Conservation (phyloP, 2,329 filamentous ascomycete species). For the Colletotrichum truncatum region DNA sequence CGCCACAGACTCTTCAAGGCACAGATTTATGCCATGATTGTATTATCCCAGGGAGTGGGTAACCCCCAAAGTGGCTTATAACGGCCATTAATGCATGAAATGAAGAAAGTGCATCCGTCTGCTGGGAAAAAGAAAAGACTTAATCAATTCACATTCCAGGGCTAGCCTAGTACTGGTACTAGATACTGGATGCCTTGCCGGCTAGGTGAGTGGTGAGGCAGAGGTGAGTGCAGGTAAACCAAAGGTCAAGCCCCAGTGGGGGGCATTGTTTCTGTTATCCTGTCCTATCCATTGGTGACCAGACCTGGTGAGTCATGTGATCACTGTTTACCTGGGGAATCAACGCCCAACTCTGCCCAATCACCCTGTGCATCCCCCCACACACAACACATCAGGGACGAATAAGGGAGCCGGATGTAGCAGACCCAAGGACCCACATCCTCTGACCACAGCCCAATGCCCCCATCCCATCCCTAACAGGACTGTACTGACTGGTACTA, state of each 20-base stretch:
- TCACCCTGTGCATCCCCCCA: neutral
- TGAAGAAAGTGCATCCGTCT: neutral
- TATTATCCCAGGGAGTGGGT: neutral
- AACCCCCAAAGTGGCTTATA: neutral
- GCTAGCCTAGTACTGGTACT: neutral
- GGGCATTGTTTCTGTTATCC: neutral
- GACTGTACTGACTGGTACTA: no score
- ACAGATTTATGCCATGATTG: neutral
- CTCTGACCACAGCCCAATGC: neutral
- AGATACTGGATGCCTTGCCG: no score
- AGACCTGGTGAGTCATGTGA: neutral
- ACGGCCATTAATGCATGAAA: neutral
- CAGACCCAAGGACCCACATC: neutral
- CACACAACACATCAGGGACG: neutral
- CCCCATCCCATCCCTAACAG: neutral
- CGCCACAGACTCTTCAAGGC: neutral
- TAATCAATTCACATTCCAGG: neutral
- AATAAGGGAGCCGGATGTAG: neutral
- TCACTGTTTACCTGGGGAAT: neutral
- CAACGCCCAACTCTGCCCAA: slow-evolving; percentile 21
- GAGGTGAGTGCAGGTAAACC: neutral
- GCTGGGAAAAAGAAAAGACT: neutral
- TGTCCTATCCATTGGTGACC: neutral
- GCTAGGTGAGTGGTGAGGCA: neutral
- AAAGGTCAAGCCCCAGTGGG: neutral